Conservation (phyloP, 140 eudicot genomes). For the Senecio squalidus region DNA sequence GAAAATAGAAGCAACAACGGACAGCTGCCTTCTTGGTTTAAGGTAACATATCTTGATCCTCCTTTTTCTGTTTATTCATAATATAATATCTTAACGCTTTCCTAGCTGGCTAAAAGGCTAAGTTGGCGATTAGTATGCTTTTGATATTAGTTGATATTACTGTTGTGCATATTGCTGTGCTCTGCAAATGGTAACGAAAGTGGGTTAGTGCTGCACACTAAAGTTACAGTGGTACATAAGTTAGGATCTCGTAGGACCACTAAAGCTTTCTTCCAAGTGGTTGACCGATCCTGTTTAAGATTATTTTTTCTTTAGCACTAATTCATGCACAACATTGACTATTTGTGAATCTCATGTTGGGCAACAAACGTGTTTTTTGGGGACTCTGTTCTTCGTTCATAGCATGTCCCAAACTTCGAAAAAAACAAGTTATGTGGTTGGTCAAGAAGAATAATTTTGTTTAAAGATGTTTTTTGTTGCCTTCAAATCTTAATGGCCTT, state of each 20-base stretch:
- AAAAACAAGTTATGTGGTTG: neutral
- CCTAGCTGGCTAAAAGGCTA: constrained; percentile 17
- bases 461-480: neutral
- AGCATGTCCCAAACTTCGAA: neutral
- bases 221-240: constrained; percentile 27
- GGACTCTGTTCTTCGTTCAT: neutral
- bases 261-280: constrained; percentile 30
- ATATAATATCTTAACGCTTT: constrained; percentile 13
- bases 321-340: constrained; percentile 21
- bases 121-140: constrained; percentile 10
- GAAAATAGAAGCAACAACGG: neutral
- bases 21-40: constrained; percentile 7
- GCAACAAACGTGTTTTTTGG: constrained; percentile 24
- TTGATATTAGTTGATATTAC: constrained; percentile 6
- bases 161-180: constrained; percentile 9
- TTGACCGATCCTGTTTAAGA: constrained; percentile 24
- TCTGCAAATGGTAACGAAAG: constrained; percentile 18
- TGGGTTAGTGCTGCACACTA: constrained; percentile 39
- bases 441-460: neutral
- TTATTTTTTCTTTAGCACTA: constrained; percentile 15
- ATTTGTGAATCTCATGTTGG: constrained; percentile 10
- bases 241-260: constrained; percentile 34
- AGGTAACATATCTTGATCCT: constrained; percentile 17
- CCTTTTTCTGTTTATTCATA: neutral
- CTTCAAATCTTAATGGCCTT: too few species aligned